These are phyloP conservation scores for Pseudevernia furfuracea DNA, from an alignment of 495 filamentous ascomycete genomes.

Conservation along the genomic window DNA sequence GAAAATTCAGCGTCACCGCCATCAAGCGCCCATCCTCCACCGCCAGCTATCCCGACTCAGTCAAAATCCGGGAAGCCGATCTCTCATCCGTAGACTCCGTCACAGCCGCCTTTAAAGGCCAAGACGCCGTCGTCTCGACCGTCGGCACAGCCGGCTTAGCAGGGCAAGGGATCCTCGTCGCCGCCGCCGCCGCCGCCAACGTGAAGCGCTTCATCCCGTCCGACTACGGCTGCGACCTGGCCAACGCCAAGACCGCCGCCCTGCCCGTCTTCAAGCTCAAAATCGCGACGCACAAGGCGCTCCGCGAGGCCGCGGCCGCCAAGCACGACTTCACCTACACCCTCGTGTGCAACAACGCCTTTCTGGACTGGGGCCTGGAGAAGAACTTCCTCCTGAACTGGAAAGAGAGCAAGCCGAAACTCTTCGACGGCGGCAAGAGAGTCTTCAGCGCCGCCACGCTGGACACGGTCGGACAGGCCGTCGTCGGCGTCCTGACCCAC, in stretches of 20 bases:
- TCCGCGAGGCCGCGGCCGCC: conserved; percentile 35
- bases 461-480: conserved; percentile 39
- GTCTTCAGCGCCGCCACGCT: conserved; percentile 43
- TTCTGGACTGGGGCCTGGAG: conserved; percentile 47
- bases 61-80: conserved; percentile 44
- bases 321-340: conserved; percentile 43
- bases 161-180: conserved; percentile 44
- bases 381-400: conserved; percentile 35
- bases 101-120: conserved; percentile 32
- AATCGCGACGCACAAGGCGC: conserved; percentile 40
- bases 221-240: conserved; percentile 51
- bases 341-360: conserved; percentile 41
- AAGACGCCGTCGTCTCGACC: conserved; percentile 34
- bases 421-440: conserved; percentile 50
- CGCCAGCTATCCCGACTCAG: conserved; percentile 33
- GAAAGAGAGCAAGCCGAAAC: conserved; percentile 34
- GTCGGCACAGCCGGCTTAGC: conserved; percentile 34
- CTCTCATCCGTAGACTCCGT: conserved; percentile 48
- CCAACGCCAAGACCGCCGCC: conserved; percentile 32
- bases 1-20: conserved; percentile 49
- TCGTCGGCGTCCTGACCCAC: conserved; percentile 43
- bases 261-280: conserved; percentile 44
- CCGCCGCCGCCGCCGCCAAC: conserved; percentile 51
- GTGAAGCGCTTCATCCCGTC: conserved; percentile 58
- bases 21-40: conserved; percentile 44